Evolutionary conservation across 2,329 filamentous ascomycete species (phyloP), one percentile per base, ranked within the genome.

Genomic region (Xylaria sp.): DNA sequence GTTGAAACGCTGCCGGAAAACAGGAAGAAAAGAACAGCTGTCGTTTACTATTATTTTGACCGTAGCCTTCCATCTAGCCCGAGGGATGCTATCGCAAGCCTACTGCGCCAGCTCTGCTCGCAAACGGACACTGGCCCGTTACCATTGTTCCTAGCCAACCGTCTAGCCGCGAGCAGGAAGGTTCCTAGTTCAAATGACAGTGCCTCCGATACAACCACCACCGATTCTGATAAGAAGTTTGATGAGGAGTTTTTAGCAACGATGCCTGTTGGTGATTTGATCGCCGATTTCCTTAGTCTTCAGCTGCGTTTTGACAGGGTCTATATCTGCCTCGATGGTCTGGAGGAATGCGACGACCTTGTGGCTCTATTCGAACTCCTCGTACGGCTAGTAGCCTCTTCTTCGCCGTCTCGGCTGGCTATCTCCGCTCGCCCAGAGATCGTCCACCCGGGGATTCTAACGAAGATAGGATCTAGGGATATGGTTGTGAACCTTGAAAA

Each of bases 201-300:
- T 6, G 11, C 7, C 34, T 36, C 34, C 11, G 34, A 36, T 36
- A 36, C 34, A 36, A 36, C 2, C 11, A 36, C 24, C 36, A 36
- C 24, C 36, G 53, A 57, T 21, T 57, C 27, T 6, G 36, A 57
- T 48, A 21, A 3, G 21, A 47, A 24, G 34, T 36, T 17, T 6
- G 36, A 27, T 27, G 51, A 47, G 36, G 27, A 48, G 50, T 32
- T 27, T 36, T 39, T 19, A 27, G 61, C 36, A n/a, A 42, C 53
- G 11, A 54, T 64, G 36, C 61, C 61, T 47, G 21, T 50, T 36
- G 61, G 61, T 21, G 61, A 64, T 36, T 48, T 64, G 51, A 50
- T 64, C 32, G 51, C 61, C 24, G 61, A 64, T 64, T 64, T 64
- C 32, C 36, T 64, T 42, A 64, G 61, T 32, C 61, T 64, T 14